Conservation (phyloP, 805 yeast species). For the Saccharomycopsis sp. region DNA sequence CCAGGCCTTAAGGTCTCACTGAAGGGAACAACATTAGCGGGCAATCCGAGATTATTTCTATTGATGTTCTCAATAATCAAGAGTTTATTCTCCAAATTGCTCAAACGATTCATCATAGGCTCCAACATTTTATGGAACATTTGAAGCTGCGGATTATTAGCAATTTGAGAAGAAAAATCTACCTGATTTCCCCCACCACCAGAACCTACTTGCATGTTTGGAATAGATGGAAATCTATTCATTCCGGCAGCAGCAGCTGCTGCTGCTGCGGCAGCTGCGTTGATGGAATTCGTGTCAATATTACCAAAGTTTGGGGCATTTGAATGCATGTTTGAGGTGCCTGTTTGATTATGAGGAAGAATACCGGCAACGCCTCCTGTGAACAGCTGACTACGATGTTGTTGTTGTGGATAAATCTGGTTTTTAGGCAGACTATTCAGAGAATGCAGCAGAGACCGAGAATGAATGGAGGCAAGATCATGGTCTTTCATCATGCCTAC, state of each 20-base stretch:
- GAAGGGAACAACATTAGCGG: conserved; percentile 20
- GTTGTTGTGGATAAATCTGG: neutral
- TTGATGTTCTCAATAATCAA: conserved; percentile 19
- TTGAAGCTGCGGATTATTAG: conserved; percentile 6
- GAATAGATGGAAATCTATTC: neutral
- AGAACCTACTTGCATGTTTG: neutral
- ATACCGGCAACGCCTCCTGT: neutral
- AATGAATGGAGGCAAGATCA: neutral
- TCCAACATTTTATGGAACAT: conserved; percentile 6
- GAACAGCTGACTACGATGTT: conserved; percentile 1
- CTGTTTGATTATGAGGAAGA: too few relatives aligned
- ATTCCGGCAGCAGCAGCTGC: neutral
- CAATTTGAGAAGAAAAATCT: neutral
- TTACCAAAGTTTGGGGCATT: neutral
- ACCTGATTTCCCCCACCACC: neutral
- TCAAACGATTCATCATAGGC: conserved; percentile 11
- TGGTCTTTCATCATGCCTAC: neutral
- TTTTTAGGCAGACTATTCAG: neutral
- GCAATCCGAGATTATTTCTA: conserved; percentile 17
- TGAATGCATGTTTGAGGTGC: too few relatives aligned
- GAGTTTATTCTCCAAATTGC: conserved; percentile 15
- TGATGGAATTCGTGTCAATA: neutral
- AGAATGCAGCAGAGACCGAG: conserved; percentile 1
- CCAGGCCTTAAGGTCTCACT: conserved; percentile 16
- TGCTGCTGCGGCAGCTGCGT: neutral